Base-by-base conservation (phyloP, 257 asterid species). In the Cruciata laevipes region DNA sequence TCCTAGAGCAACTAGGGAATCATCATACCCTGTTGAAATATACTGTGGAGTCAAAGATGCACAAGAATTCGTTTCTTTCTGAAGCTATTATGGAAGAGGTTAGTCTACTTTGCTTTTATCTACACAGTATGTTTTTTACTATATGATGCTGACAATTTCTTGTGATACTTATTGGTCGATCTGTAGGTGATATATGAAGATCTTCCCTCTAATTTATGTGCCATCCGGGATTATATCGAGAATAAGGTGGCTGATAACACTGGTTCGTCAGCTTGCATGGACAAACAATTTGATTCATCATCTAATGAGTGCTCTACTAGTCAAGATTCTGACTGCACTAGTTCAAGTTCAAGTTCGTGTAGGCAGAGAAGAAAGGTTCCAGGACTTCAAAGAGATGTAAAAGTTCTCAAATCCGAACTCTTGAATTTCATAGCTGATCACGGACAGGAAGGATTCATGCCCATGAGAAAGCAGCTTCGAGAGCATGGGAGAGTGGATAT, bases 41-140 rank as follows among this genome's bases (percentile, higher is more conserved):
- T 68, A 81, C 88, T 0, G 96, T 92, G 78, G 96, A 92, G 85
- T 89, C 96, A 17, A 92, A 86, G 80, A 92, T 92, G 96, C 96
- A 76, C 71, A 86, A 88, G 77, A 86, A 92, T 78, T 92, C 95
- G 5, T 85, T 89, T 75, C 97, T 92, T 80, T 89, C 98, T 4
- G 98, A 89, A 82, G 97, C 91, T 73, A 92, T 92, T 32, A 85
- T 92, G 97, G 98, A 92, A 83, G 98, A 92, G 96, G 98, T 91
- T 74, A 47, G 83, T 71, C 32, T 35, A 52, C 32, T 9, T 57
- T 67, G 38, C 69, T 71, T 38, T 44, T 66, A 24, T 3, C 7
- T 27, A 57, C 16, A 17, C 16, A 23, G 25, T 64, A 64, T 35
- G 12, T n/a, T 23, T 59, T 66, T 3, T 38, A 33, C 65, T 51